Evolutionary conservation across 768 basidiomycete species (phyloP).

Genomic region (Russula abietina): DNA sequence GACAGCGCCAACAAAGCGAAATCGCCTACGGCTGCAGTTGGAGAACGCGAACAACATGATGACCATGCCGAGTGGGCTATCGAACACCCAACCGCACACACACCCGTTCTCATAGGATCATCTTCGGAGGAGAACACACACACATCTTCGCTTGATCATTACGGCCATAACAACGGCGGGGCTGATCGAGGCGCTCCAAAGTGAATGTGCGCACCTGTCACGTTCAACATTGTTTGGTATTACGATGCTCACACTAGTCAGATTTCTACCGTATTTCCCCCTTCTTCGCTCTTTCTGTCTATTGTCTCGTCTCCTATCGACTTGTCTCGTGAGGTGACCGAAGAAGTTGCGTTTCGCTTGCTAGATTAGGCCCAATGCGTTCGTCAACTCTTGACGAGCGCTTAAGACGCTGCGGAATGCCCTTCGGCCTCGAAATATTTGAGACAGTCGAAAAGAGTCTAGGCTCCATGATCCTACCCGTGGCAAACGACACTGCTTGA

Average conservation of each 20-base stretch:
- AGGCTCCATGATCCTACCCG: no score
- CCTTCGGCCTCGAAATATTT: no score
- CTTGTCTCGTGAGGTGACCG: conserved; percentile 69
- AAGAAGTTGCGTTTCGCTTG: conserved; percentile 76
- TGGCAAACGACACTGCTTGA: no score
- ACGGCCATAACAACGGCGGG: conserved; percentile 10
- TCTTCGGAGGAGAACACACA: conserved; percentile 21
- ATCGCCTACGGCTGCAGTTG: not conserved
- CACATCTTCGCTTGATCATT: not conserved
- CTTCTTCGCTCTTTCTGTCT: not conserved
- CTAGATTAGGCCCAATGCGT: conserved; percentile 86
- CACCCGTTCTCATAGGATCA: conserved; percentile 15
- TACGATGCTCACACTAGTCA: no score
- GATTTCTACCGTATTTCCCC: not conserved
- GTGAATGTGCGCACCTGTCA: conserved; percentile 13
- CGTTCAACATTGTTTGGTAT: not conserved
- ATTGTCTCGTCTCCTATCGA: not conserved
- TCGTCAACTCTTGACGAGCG: conserved; percentile 64
- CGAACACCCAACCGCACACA: not conserved
- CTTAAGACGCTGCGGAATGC: conserved; percentile 85
- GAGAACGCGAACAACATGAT: not conserved
- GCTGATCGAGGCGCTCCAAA: conserved; percentile 21
- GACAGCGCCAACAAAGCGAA: conserved; percentile 6
- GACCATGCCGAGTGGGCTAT: not conserved
- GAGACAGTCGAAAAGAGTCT: no score